A percentile compares a stretch with the other conserved stretches of the same genome.
Evolutionary conservation across 2,329 filamentous ascomycete species (phyloP).

Genomic region (Sporothrix curviconia): DNA sequence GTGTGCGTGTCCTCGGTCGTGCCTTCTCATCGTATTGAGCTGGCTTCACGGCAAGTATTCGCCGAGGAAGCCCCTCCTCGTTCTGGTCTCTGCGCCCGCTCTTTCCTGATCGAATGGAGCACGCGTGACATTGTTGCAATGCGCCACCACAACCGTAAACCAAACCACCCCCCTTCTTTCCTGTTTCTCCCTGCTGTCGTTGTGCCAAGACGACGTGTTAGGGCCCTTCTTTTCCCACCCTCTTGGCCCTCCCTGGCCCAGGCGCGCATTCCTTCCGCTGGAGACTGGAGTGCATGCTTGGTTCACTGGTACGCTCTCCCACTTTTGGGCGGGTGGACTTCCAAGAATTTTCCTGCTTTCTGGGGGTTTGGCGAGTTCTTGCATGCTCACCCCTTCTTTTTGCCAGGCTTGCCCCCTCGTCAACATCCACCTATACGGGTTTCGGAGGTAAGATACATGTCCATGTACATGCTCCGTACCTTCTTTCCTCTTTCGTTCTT

Average conservation of each 20-base stretch:
- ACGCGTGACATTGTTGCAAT: no score
- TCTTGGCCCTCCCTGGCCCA: neutral
- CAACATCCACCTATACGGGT: no score
- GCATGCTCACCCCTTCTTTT: neutral
- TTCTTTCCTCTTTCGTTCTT: neutral
- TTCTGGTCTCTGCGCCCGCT: no score
- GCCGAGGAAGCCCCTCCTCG: no score
- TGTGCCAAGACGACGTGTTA: neutral
- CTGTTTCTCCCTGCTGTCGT: neutral
- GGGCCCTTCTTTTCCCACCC: neutral
- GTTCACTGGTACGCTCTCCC: neutral
- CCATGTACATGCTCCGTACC: neutral
- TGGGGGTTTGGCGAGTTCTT: no score
- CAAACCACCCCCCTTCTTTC: neutral
- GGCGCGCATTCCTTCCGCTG: neutral
- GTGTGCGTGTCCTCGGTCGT: no score
- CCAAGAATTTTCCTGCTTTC: slow-evolving; percentile 1
- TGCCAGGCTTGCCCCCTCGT: no score
- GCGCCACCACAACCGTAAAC: no score
- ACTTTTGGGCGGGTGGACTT: neutral
- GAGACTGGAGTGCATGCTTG: neutral
- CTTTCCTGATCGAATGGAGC: no score
- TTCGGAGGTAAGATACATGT: no score
- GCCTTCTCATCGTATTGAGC: no score
- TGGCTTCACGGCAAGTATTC: no score